Evolutionary conservation across 768 basidiomycete species (phyloP), one percentile per base, ranked within the genome.

Genomic region (Leccinum longicurvipes): DNA sequence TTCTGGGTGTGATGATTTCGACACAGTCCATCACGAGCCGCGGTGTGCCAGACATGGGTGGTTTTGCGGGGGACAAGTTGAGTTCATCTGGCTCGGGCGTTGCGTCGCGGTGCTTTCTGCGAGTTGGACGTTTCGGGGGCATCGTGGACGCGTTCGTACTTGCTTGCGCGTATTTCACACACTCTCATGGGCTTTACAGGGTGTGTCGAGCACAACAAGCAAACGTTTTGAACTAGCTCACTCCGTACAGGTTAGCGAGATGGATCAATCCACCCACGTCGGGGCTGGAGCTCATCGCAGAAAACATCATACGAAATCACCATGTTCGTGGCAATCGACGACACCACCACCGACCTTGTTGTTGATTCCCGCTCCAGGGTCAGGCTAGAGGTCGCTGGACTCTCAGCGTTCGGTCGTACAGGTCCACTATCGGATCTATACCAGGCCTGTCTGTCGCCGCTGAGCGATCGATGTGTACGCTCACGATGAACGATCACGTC

Each of bases 221-320:
- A 3, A 25, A 25, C 19, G n/a, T 11, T 19, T 47, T 31, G 32
- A 51, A 32, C 48, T 24, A 41, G 25, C 60, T 60, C 31, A 50
- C 54, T 46, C 54, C 31, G 28, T 51, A 24, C 60, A 91, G 89
- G 46, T 73, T 92, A 51, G 90, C 87, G 42, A 81, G 90, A 60
- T 91, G 89, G 90, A 80, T 85, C 27, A 90, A 91, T 71, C 86
- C 89, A n/a, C 89, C 90, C 4, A 77, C 84, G 11, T 79, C 81
- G 52, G 87, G 88, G 27, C 70, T 91, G 21, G 80, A 85, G 50
- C 77, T 86, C 48, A 84, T 91, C 32, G 73, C 77, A 57, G 81
- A 87, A 44, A 91, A 91, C 60, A 84, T 92, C 45, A 56, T 76
- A 2, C 74, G 77, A 34, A 91, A 91, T 60, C 88, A 91, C 67